A percentile compares a stretch with the other conserved stretches of the same genome.
These are phyloP conservation scores for Phytopythium oedochilum DNA, from an alignment of 352 stramenopile genomes.

Conservation along the genomic window DNA sequence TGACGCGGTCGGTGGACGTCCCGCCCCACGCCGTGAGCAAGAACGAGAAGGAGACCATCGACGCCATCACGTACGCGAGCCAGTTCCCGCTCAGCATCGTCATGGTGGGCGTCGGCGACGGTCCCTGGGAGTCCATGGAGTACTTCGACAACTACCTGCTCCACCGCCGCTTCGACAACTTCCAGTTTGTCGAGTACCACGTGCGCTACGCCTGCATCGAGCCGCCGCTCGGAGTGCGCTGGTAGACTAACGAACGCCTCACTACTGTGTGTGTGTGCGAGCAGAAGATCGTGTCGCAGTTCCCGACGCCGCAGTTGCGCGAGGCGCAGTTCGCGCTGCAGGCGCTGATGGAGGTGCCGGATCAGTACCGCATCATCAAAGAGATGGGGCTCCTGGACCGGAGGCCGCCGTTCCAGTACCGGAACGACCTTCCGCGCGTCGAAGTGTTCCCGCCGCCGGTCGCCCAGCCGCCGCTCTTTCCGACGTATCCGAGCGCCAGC, in stretches of 20 bases:
- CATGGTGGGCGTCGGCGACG: constrained; percentile 82
- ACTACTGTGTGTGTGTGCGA: neutral
- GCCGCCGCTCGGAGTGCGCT: neutral
- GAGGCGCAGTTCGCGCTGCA: constrained; percentile 75
- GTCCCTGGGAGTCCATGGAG: constrained; percentile 80
- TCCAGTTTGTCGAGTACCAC: constrained; percentile 86
- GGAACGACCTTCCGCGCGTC: constrained; percentile 48
- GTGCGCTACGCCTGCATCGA: constrained; percentile 9
- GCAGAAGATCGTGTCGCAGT: constrained; percentile 58
- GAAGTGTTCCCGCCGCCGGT: constrained; percentile 59
- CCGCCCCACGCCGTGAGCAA: constrained; percentile 67
- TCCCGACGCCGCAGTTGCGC: constrained; percentile 36
- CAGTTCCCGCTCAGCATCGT: constrained; percentile 78
- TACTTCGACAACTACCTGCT: constrained; percentile 84
- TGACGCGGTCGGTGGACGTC: constrained; percentile 81
- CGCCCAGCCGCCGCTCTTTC: constrained; percentile 6
- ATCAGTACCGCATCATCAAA: constrained; percentile 80
- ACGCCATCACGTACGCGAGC: constrained; percentile 77
- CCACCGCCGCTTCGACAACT: constrained; percentile 84
- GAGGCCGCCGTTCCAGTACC: constrained; percentile 23
- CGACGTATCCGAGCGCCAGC: neutral
- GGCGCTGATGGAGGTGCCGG: constrained; percentile 83
- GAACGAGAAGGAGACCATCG: constrained; percentile 86
- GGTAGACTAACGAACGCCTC: neutral
- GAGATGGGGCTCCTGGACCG: constrained; percentile 54